Conservation (phyloP, 2,329 filamentous ascomycete genomes). For the Pyrenophora tritici-repentis region DNA sequence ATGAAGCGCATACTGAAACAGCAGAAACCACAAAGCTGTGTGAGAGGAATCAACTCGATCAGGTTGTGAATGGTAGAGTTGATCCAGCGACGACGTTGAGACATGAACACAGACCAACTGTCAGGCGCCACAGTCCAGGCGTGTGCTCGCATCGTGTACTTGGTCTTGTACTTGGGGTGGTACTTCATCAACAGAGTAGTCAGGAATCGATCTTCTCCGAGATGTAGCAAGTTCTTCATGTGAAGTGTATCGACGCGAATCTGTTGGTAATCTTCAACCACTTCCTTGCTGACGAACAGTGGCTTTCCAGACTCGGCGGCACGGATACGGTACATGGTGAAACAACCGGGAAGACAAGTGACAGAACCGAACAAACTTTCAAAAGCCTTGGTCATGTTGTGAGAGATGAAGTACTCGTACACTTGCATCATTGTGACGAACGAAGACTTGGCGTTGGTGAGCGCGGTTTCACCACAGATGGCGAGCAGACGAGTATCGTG, state of each 20-base stretch:
- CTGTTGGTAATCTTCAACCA: constrained; percentile 84
- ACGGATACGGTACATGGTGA: constrained; percentile 97
- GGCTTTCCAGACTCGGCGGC: constrained; percentile 94
- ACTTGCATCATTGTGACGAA: constrained; percentile 99
- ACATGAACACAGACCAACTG: constrained; percentile 91
- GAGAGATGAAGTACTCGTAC: constrained; percentile 99
- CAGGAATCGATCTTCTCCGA: constrained; percentile 96
- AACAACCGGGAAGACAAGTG: constrained; percentile 97
- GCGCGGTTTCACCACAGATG: constrained; percentile 89
- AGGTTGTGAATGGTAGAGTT: constrained; percentile 99
- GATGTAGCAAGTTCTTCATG: constrained; percentile 96
- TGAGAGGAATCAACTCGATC: constrained; percentile 89
- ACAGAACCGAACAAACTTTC: constrained; percentile 96
- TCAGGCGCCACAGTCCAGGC: constrained; percentile 98
- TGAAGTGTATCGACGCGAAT: constrained; percentile 97
- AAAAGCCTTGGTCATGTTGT: constrained; percentile 95
- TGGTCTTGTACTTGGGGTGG: constrained; percentile 95
- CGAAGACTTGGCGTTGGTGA: constrained; percentile 91
- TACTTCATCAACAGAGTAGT: constrained; percentile 92
- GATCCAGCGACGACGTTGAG: constrained; percentile 98
- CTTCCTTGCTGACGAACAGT: constrained; percentile 90
- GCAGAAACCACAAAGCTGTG: constrained; percentile 97
- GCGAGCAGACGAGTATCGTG: constrained; percentile 93
- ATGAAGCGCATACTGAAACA: constrained; percentile 99
- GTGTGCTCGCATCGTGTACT: constrained; percentile 89